Evolutionary conservation across 1,284 basidiomycete species (phyloP).

Genomic region (Boletus sp.): DNA sequence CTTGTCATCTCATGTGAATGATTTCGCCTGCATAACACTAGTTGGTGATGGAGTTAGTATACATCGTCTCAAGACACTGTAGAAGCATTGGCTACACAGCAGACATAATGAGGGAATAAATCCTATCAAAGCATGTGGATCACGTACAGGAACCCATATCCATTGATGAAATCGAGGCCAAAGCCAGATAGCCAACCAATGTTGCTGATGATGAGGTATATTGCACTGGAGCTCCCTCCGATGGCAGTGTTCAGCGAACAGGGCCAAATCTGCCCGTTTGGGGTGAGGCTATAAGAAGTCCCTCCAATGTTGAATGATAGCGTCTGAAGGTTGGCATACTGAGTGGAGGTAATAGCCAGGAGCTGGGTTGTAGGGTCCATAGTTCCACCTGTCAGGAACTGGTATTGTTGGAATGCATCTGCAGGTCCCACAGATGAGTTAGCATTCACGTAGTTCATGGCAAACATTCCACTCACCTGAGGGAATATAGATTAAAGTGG

Average conservation of each 20-base stretch:
- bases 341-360: slow-evolving; percentile 38
- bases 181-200: slow-evolving; percentile 23
- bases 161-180: slow-evolving; percentile 38
- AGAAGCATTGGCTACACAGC: slow-evolving; percentile 42
- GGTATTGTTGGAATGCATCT: slow-evolving; percentile 53
- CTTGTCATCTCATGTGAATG: not conserved
- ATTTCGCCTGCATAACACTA: slow-evolving; percentile 10
- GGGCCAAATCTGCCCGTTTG: too few species aligned
- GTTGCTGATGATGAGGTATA: slow-evolving; percentile 34
- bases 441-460: not conserved
- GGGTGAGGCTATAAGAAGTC: not conserved
- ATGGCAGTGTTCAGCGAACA: too few species aligned
- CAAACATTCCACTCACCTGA: slow-evolving; percentile 27
- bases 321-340: slow-evolving; percentile 40
- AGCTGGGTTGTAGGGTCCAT: slow-evolving; percentile 44
- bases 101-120: not conserved
- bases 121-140: not conserved
- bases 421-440: not conserved
- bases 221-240: too few species aligned
- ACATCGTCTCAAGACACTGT: slow-evolving; percentile 45
- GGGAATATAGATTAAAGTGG: slow-evolving; percentile 43
- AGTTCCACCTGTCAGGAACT: slow-evolving; percentile 49
- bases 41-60: slow-evolving; percentile 45
- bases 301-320: slow-evolving; percentile 43
- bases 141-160: slow-evolving; percentile 34